Conservation (phyloP, 2,329 filamentous ascomycete species). For the Nannizziopsis barbatae region DNA sequence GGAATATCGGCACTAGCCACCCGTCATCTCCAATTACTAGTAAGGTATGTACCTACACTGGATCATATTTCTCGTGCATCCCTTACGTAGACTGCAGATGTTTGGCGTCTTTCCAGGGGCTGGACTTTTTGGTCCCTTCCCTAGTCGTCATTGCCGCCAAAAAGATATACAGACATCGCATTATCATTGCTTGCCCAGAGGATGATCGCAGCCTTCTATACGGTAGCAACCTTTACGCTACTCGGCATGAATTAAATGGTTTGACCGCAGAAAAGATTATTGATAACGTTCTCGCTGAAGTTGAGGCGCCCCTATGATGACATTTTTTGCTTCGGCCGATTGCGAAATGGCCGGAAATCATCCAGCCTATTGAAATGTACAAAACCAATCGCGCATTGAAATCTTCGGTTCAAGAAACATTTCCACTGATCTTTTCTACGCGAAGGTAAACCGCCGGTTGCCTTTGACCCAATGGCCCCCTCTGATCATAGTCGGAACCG, state of each 20-base stretch:
- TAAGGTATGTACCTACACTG: constrained; percentile 38
- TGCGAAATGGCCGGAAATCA: too few species aligned
- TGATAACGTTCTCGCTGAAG: constrained; percentile 46
- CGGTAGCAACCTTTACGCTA: constrained; percentile 65
- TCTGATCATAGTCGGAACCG: too few species aligned
- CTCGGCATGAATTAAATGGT: constrained; percentile 54
- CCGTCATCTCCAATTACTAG: constrained; percentile 59
- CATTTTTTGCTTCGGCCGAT: not conserved
- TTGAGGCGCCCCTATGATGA: constrained; percentile 44
- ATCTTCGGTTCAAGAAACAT: too few species aligned
- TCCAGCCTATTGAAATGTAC: too few species aligned
- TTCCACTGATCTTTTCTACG: too few species aligned
- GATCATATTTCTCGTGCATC: not conserved
- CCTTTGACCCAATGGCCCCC: too few species aligned
- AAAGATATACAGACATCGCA: constrained; percentile 80
- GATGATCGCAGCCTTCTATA: constrained; percentile 85
- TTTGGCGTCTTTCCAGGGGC: constrained; percentile 68
- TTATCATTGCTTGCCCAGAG: constrained; percentile 56
- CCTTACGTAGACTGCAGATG: constrained; percentile 39
- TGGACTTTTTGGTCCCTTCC: constrained; percentile 73
- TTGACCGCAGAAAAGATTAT: constrained; percentile 46
- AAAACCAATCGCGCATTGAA: too few species aligned
- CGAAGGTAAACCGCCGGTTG: too few species aligned
- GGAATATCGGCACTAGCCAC: constrained; percentile 71
- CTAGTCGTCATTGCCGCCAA: constrained; percentile 69